phyloP scores from a whole-genome alignment of 768 basidiomycete species.

The Lentinula raphanica region DNA sequence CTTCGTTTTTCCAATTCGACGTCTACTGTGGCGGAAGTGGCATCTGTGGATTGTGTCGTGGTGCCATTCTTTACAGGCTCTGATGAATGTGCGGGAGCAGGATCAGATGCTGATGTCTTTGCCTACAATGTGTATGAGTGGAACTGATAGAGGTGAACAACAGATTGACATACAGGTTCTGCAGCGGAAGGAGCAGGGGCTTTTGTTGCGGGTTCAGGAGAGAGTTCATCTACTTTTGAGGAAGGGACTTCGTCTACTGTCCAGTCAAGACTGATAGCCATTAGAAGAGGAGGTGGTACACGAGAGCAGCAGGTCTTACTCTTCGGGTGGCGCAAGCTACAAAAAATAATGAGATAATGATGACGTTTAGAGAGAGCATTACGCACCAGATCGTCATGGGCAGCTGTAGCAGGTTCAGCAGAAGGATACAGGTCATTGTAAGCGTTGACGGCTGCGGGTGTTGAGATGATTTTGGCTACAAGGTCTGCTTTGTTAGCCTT shows the following conservation, averaged over 20 bases:
- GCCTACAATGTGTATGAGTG: not conserved
- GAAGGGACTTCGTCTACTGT: constrained; percentile 25
- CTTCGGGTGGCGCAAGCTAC: constrained; percentile 29
- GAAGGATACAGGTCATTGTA: constrained; percentile 38
- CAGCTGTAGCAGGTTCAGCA: constrained; percentile 19
- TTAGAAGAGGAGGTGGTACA: constrained; percentile 1
- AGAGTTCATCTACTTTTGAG: constrained; percentile 8
- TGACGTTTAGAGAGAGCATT: not conserved
- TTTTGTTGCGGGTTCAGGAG: not conserved
- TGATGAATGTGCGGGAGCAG: constrained; percentile 14
- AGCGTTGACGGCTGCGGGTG: constrained; percentile 41
- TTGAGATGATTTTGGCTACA: constrained; percentile 54
- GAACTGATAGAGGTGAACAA: not conserved
- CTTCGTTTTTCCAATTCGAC: constrained; percentile 52
- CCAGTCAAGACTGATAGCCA: constrained; percentile 40
- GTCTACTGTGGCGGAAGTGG: constrained; percentile 30
- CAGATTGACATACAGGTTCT: not conserved
- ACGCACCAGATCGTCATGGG: constrained; percentile 25
- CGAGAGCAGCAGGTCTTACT: constrained; percentile 15
- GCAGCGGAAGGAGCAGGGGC: not conserved
- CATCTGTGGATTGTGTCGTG: not conserved
- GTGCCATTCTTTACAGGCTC: constrained; percentile 1
- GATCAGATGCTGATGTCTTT: constrained; percentile 1
- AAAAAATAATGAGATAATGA: not conserved
- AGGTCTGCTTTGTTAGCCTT: constrained; percentile 67